Evolutionary conservation across 257 asterid genomes (phyloP), one percentile per base, ranked within the genome.

Genomic region (Nicotiana paniculata): DNA sequence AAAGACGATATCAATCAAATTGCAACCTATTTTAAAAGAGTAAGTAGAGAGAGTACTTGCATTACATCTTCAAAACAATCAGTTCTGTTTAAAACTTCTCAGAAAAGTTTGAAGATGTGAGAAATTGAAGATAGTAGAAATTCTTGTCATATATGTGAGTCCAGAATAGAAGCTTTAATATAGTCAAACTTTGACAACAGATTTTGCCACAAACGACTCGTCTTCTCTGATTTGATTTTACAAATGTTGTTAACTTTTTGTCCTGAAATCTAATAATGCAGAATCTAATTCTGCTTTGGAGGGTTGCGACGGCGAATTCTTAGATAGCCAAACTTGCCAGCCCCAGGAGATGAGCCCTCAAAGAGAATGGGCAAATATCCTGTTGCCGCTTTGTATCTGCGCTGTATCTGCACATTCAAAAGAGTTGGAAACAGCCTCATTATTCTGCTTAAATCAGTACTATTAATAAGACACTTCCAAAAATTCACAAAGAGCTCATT

Each of bases 321-420:
- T 65, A 96, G 88, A 81, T 96, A 88, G 30, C 98, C 99, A 48
- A 96, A 96, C 81, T 77, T 94, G 12, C 97, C 98, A 9, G 99
- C 99, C n/a, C 99, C 99, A 0, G 98, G 99, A 30, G 99, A 96
- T 28, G 99, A 96, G 16, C 98, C 99, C 84, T 96, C 98, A 53
- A 94, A 96, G 32, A 93, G 82, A 75, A 90, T 83, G 0, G 98
- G 98, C 80, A 91, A 62, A 85, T 94, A 90, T 2, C 98, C 99
- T 1, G 97, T 96, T 4, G 98, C 98, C 32, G 82, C 87, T 85
- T 87, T 89, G 85, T 96, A 96, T 80, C 88, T 93, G 86, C 87
- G 90, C 88, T 94, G 99, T 80, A 96, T 93, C 99, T 96, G 93
- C 86, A 84, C 33, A 77, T 68, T 77, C 64, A 82, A 66, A 81